Base-by-base conservation (phyloP, 2,329 filamentous ascomycete species). In the Cladosporium sp. region DNA sequence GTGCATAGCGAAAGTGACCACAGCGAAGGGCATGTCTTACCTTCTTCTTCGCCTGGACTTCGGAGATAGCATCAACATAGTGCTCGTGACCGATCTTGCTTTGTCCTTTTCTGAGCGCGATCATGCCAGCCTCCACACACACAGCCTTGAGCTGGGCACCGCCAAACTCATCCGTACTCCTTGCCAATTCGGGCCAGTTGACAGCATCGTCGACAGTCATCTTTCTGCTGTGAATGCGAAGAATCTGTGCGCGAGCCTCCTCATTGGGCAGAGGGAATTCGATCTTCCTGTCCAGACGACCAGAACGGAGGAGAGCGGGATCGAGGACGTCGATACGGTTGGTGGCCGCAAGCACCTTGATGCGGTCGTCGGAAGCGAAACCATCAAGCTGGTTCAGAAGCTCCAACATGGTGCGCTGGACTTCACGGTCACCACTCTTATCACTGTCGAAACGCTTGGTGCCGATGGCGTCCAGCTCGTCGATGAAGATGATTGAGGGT, bases 291-390 rank as follows among this genome's bases (percentile, higher is more conserved):
- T 99, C 95, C 79, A 99, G 98, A 75, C 95, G 91, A 62, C 95
- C 95, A n/a, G 95, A 95, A 73, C 95, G 90, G 71, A 99, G 85
- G 53, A 99, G 86, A 1, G 95, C 95, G 2, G 95, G 95, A 78
- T 99, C 95, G 56, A 99, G 87, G 70, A 99, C 98, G 75, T 99
- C 95, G 69, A 99, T 87, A 78, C 95, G 91, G 81, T 99, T 99
- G 58, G 95, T 99, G 64, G 95, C 95, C 94, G 99, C 99, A 82
- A 99, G 96, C 79, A 99, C 92, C 81, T 99, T 99, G 88, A 99
- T 99, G 74, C 75, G 56, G 94, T 98, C 6, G 95, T 95, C 81
- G 98, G 93, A 97, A 0, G 95, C 95, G 80, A 99, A 99, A 60
- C 95, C 95, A 77, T 99, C 95, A 67, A 99, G 87, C 84, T 99